Base-by-base conservation (phyloP, 2,329 filamentous ascomycete species). In the Endoconidiophora laricicola region DNA sequence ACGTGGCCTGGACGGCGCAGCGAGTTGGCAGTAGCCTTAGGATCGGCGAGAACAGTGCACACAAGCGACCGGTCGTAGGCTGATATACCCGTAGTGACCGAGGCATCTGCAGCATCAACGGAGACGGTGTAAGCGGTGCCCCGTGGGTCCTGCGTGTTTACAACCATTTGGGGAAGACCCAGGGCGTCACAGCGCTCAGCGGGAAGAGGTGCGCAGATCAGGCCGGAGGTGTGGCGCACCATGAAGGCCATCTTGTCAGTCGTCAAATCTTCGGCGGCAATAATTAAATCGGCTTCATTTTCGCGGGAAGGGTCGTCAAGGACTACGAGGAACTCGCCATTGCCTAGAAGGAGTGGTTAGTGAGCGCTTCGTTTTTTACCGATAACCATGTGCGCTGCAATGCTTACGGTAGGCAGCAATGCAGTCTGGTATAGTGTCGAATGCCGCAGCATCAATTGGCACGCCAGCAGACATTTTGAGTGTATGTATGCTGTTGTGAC, bases 211-310 rank as follows among this genome's bases (percentile, higher is more conserved):
- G 83, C 84, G 77, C 91, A 96, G 68, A 98, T 81, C 61, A 90
- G 79, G 62, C 91, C 91, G 3, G 86, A 86, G 38, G 84, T 83
- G 71, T 94, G 79, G 60, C 87, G 86, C 65, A 98, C 78, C 75
- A 98, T 81, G 71, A 95, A 98, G 59, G 87, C 86, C 80, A 94
- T 93, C 68, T 96, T 90, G 56, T 84, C 76, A 22, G 87, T 74
- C 6, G 90, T 94, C 56, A 95, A 69, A 60, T 83, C 75, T 57
- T 86, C 71, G 55, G 87, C 90, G 57, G 91, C 86, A 61, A 96
- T 93, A 66, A 96, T 95, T 45, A 98, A 78, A 69, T 98, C 91
- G 65, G 88, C 91, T 74, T 98, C 91, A 65, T 98, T 98, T 66
- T 98, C 91, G 65, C 91, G 88, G 55, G 81, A 78, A 56, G 86